Evolutionary conservation across 179 eudicot species (phyloP).

Genomic region (Camellia oleifera): DNA sequence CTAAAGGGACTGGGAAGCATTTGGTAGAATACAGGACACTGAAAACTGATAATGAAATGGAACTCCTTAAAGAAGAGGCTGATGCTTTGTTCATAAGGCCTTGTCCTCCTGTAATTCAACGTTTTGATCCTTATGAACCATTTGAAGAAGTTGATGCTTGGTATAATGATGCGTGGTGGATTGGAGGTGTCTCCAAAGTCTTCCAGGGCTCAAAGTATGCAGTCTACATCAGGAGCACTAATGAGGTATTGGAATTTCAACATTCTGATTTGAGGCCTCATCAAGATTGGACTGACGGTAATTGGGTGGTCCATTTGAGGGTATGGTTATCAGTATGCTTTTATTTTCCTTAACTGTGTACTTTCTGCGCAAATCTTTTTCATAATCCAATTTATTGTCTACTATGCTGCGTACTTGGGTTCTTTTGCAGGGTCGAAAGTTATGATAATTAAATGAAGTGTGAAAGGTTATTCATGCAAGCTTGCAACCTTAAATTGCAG

Average conservation of each 20-base stretch:
- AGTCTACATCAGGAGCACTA: constrained; percentile 36
- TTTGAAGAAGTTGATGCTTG: constrained; percentile 56
- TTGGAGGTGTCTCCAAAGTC: constrained; percentile 39
- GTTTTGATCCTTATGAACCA: constrained; percentile 22
- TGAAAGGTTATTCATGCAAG: background rate
- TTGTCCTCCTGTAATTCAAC: constrained; percentile 37
- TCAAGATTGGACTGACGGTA: constrained; percentile 48
- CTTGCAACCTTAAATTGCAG: background rate
- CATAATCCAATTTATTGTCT: background rate
- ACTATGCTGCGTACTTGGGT: background rate
- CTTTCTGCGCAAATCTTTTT: background rate
- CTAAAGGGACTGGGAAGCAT: constrained; percentile 28
- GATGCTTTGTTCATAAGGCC: constrained; percentile 49
- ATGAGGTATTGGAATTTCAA: constrained; percentile 37
- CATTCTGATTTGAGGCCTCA: constrained; percentile 53
- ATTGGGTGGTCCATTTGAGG: constrained; percentile 43
- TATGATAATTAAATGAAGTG: background rate
- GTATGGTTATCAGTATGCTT: constrained; percentile 24
- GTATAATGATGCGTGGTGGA: constrained; percentile 53
- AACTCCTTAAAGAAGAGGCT: constrained; percentile 40
- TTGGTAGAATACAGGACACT: constrained; percentile 50
- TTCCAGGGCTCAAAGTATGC: constrained; percentile 32
- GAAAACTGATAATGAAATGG: constrained; percentile 25
- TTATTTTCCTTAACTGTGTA: background rate
- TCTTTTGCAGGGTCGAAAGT: constrained; percentile 9